Evolutionary conservation across 2,329 filamentous ascomycete species (phyloP).

Genomic region (Rhexocercosporidium sp.): DNA sequence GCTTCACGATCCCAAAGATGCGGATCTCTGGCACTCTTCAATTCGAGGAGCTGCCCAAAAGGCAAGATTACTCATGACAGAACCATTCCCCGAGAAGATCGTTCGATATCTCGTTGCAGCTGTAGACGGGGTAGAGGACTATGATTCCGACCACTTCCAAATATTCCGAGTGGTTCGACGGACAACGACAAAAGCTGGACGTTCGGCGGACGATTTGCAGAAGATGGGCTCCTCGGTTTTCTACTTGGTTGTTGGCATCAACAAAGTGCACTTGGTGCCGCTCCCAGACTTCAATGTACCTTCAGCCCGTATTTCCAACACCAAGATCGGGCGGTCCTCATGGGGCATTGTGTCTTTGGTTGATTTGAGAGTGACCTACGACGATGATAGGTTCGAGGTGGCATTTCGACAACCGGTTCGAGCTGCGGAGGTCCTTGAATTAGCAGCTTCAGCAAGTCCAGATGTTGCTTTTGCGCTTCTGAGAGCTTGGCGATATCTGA

Average conservation of each 20-base stretch:
- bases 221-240: conserved; percentile 69
- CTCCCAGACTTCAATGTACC: conserved; percentile 60
- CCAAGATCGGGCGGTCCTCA: conserved; percentile 52
- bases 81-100: conserved; percentile 61
- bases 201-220: conserved; percentile 69
- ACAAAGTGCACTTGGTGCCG: conserved; percentile 73
- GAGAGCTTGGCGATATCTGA: conserved; percentile 64
- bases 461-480: conserved; percentile 68
- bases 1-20: conserved; percentile 66
- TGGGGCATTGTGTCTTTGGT: conserved; percentile 69
- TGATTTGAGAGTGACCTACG: conserved; percentile 61
- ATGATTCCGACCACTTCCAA: conserved; percentile 69
- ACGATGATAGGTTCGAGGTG: conserved; percentile 70
- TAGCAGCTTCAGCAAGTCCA: conserved; percentile 67
- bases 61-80: conserved; percentile 54
- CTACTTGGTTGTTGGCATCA: conserved; percentile 71
- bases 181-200: conserved; percentile 54
- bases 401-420: conserved; percentile 65
- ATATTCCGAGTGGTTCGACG: conserved; percentile 73
- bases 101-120: conserved; percentile 66
- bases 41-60: conserved; percentile 65
- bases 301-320: conserved; percentile 50
- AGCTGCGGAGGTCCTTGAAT: conserved; percentile 58
- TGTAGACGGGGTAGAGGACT: conserved; percentile 70
- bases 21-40: conserved; percentile 67